Evolutionary conservation across 2,329 filamentous ascomycete genomes (phyloP), one percentile per base, ranked within the genome.

Genomic region (Phyllosticta paracitricarpa): DNA sequence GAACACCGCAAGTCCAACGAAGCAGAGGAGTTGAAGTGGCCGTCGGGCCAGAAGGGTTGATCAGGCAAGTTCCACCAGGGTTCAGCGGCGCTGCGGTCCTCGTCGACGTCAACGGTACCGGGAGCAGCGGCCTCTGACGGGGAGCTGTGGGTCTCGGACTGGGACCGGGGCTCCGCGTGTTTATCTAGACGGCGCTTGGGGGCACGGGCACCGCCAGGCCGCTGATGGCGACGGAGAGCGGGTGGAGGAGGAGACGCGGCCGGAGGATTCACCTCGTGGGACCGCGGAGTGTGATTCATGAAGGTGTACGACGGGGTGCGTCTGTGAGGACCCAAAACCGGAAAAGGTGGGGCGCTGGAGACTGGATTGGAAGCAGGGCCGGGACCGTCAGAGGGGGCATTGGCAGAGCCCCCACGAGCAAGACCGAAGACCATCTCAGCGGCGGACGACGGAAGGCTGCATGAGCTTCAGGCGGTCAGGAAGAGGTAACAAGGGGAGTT

Each of bases 231-330:
- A 48, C 40, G 40, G 2, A 48, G 40, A 48, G 40, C 40, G 17
- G 40, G 40, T 7, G 40, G 40, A n/a, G 40, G 40, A 4, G 40
- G 40, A 48, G 40, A 48, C 6, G 40, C 14, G 14, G 40, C 40
- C 40, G 40, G 40, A 48, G 40, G 6, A 48, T 48, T 48, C 40
- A 48, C 40, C 40, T 48, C 40, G 40, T 48, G 40, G 24, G 60
- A 58, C 58, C 68, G 68, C 40, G 70, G 72, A 56, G 70, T 73
- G 64, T 73, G 70, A 63, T 73, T 70, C 66, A 67, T 62, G 64
- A 73, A 72, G 59, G 56, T 51, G 5, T 51, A 55, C 40, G 59
- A 56, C 22, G 59, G 55, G 24, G 56, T 33, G n/a, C 54, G 59
- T 14, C 35, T 22, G 33, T 56, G 40, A 57, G 53, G 55, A 25